A percentile compares a stretch with the other conserved stretches of the same genome.
Evolutionary conservation across 2,329 filamentous ascomycete genomes (phyloP).

Genomic region (Aspergillus japonicus): DNA sequence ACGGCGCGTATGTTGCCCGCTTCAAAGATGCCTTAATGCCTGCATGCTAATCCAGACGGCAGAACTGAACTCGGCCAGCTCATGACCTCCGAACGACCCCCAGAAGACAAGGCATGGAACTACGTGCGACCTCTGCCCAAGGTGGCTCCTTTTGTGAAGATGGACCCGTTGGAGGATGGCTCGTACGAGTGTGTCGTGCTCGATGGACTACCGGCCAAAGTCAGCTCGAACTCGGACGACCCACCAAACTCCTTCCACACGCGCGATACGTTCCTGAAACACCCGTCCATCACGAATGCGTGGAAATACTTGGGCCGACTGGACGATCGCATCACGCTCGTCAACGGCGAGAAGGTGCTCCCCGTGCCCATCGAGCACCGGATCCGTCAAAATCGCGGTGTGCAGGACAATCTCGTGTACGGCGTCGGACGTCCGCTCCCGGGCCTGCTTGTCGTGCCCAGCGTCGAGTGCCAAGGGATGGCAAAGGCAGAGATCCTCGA

Average conservation of each 20-base stretch:
- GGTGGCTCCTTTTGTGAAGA: slow-evolving; percentile 44
- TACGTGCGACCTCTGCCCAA: slow-evolving; percentile 51
- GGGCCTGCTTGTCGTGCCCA: slow-evolving; percentile 57
- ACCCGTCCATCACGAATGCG: slow-evolving; percentile 42
- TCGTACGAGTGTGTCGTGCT: slow-evolving; percentile 41
- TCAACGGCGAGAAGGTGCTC: slow-evolving; percentile 51
- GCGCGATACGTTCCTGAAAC: slow-evolving; percentile 50
- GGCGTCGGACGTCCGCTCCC: slow-evolving; percentile 53
- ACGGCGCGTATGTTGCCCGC: slow-evolving; percentile 30
- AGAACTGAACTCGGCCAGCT: slow-evolving; percentile 59
- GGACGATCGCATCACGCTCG: slow-evolving; percentile 47
- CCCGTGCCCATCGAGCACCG: slow-evolving; percentile 52
- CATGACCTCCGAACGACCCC: slow-evolving; percentile 58
- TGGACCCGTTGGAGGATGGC: slow-evolving; percentile 37
- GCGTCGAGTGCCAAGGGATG: slow-evolving; percentile 42
- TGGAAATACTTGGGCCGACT: slow-evolving; percentile 48
- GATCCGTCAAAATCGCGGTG: slow-evolving; percentile 51
- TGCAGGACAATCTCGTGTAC: slow-evolving; percentile 58
- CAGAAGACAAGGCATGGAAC: slow-evolving; percentile 59
- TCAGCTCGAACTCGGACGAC: slow-evolving; percentile 47
- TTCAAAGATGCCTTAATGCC: background rate
- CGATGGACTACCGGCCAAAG: slow-evolving; percentile 38
- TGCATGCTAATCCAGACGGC: background rate
- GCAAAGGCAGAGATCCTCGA: slow-evolving; percentile 49
- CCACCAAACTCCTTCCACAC: slow-evolving; percentile 60